phyloP scores from a whole-genome alignment of 768 basidiomycete species.

The Mrakia hoshinonis region DNA sequence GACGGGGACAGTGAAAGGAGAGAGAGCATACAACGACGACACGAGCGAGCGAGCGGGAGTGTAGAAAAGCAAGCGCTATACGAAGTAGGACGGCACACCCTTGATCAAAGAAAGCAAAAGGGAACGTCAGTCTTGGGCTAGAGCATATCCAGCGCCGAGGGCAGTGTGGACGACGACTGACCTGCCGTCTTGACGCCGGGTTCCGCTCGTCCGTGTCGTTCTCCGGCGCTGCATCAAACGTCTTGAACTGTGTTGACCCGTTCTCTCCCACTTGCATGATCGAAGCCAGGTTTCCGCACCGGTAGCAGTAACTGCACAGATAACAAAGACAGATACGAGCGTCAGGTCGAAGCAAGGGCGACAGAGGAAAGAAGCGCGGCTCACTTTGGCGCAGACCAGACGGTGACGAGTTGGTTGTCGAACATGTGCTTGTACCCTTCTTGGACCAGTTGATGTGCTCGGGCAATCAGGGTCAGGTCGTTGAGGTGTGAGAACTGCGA shows the following conservation, averaged over 20 bases:
- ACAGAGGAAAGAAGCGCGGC: conserved; percentile 45
- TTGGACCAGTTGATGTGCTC: conserved; percentile 93
- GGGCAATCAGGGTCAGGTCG: conserved; percentile 72
- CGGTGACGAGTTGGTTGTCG: conserved; percentile 57
- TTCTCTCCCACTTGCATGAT: conserved; percentile 73
- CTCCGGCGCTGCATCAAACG: conserved; percentile 79
- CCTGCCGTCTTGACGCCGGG: conserved; percentile 60
- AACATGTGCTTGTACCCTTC: conserved; percentile 56
- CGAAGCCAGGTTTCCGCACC: conserved; percentile 77
- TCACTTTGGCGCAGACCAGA: conserved; percentile 73
- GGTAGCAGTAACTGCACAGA: conserved; percentile 41
- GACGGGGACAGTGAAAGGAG: background rate
- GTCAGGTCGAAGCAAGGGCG: background rate
- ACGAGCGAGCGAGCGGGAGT: background rate
- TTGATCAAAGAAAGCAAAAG: background rate
- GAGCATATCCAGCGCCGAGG: background rate
- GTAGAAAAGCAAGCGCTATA: background rate
- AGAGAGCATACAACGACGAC: background rate
- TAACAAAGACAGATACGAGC: background rate
- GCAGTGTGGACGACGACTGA: conserved; percentile 45
- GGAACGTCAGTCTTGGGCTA: background rate
- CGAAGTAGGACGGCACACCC: conserved; percentile 28
- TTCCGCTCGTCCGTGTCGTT: conserved; percentile 76
- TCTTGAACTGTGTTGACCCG: conserved; percentile 61
- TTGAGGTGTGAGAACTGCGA: conserved; percentile 86